phyloP scores from a whole-genome alignment of 768 basidiomycete genomes.

The Artomyces pyxidatus region DNA sequence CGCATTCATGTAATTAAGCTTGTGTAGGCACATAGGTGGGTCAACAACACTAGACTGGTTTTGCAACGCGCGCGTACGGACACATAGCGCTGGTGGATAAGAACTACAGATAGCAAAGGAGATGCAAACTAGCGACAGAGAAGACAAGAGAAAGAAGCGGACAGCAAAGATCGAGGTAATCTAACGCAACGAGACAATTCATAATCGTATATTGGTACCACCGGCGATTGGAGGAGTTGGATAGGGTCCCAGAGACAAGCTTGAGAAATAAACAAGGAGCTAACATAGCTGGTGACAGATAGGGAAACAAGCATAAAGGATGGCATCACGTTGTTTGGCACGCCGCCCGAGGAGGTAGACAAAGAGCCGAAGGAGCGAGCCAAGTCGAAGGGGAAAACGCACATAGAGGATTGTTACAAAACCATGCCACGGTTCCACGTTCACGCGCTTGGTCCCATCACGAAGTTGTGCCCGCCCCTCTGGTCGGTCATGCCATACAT shows the following conservation, averaged over 20 bases:
- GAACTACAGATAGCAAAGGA: not conserved
- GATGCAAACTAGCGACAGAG: not conserved
- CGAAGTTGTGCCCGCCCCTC: conserved; percentile 7
- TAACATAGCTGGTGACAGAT: not conserved
- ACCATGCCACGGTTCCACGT: not conserved
- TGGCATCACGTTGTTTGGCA: too few species aligned
- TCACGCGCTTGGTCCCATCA: conserved; percentile 5
- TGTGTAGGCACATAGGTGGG: too few species aligned
- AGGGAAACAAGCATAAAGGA: not conserved
- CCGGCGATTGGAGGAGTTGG: too few species aligned
- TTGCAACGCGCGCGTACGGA: too few species aligned
- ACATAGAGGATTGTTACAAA: not conserved
- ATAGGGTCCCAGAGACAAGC: too few species aligned
- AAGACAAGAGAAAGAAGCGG: not conserved
- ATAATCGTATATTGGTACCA: not conserved
- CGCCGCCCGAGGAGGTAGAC: too few species aligned
- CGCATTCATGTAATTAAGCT: too few species aligned
- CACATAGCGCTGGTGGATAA: too few species aligned
- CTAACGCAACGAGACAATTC: not conserved
- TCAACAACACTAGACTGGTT: too few species aligned
- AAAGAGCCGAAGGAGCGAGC: too few species aligned
- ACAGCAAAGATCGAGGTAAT: not conserved
- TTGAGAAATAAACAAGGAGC: not conserved
- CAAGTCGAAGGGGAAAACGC: not conserved
- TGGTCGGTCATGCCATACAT: conserved; percentile 10